These are phyloP conservation scores for Wallacemonas sp. DNA, from an alignment of 208 protist species.

Conservation along the genomic window DNA sequence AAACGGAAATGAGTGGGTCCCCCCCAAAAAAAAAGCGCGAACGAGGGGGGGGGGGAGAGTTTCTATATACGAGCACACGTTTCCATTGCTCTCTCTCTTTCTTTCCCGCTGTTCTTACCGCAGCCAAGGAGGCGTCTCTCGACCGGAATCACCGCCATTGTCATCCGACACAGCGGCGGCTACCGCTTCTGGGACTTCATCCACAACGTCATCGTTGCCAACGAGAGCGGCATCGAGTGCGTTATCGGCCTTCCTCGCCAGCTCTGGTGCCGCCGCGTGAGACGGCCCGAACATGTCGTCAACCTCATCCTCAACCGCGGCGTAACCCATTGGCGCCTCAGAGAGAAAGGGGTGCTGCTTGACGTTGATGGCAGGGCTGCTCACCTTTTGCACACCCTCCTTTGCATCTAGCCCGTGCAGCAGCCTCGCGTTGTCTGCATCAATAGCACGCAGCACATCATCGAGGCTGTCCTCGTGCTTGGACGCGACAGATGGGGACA, in stretches of 20 bases:
- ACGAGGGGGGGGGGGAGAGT: no score
- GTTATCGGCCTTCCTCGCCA: neutral
- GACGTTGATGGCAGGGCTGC: neutral
- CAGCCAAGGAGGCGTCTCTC: constrained; percentile 45
- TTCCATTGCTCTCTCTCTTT: neutral
- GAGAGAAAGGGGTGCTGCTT: constrained; percentile 4
- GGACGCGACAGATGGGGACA: neutral
- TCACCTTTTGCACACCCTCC: neutral
- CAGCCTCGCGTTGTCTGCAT: constrained; percentile 25
- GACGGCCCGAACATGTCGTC: constrained; percentile 7
- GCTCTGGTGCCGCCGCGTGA: neutral
- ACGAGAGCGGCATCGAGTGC: constrained; percentile 13
- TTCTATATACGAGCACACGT: no score
- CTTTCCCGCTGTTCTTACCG: constrained; percentile 1
- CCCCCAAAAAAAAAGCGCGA: neutral
- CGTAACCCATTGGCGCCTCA: neutral
- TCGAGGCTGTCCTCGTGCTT: constrained; percentile 23
- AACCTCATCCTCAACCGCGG: neutral
- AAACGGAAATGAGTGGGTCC: no score
- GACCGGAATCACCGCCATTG: constrained; percentile 21
- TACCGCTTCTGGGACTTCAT: constrained; percentile 10
- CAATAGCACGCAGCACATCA: constrained; percentile 24
- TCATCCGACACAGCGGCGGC: neutral
- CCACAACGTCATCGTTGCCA: constrained; percentile 19
- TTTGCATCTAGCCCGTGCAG: neutral